These are phyloP conservation scores for Suillus clintonianus DNA, from an alignment of 768 basidiomycete genomes.

Conservation along the genomic window DNA sequence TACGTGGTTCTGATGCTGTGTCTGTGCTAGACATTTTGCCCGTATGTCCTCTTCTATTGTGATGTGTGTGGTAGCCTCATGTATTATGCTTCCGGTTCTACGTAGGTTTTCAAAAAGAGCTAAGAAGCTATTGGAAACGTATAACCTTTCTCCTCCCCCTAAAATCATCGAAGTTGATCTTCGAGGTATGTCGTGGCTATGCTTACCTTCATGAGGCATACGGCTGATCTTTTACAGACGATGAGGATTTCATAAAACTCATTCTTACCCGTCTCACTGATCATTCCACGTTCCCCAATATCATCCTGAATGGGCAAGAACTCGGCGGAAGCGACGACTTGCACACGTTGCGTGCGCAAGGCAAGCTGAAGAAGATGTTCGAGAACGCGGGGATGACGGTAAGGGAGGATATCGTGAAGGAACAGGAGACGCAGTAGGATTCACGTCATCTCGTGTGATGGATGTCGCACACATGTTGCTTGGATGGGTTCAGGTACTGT, in stretches of 20 bases:
- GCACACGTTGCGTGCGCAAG: conserved; percentile 43
- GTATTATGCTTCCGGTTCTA: background rate
- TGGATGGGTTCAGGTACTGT: background rate
- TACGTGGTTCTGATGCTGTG: conserved; percentile 1
- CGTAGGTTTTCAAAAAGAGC: conserved; percentile 32
- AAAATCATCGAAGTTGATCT: conserved; percentile 76
- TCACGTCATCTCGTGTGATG: background rate
- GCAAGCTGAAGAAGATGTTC: conserved; percentile 44
- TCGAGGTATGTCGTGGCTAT: conserved; percentile 45
- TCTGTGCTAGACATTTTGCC: conserved; percentile 67
- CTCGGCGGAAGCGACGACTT: conserved; percentile 71
- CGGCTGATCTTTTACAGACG: conserved; percentile 41
- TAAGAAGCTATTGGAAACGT: conserved; percentile 54
- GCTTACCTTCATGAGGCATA: background rate
- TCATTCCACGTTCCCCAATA: conserved; percentile 75
- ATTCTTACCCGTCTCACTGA: conserved; percentile 67
- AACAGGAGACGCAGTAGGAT: conserved; percentile 4
- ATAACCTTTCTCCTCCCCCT: conserved; percentile 63
- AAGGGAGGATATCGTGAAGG: conserved; percentile 14
- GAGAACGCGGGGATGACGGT: conserved; percentile 48
- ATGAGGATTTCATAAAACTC: conserved; percentile 61
- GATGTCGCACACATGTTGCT: background rate
- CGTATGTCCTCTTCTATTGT: conserved; percentile 45
- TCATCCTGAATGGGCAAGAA: conserved; percentile 62
- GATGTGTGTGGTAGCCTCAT: background rate